Base-by-base conservation (phyloP, 306 rosid species). In the Prunus armeniaca region DNA sequence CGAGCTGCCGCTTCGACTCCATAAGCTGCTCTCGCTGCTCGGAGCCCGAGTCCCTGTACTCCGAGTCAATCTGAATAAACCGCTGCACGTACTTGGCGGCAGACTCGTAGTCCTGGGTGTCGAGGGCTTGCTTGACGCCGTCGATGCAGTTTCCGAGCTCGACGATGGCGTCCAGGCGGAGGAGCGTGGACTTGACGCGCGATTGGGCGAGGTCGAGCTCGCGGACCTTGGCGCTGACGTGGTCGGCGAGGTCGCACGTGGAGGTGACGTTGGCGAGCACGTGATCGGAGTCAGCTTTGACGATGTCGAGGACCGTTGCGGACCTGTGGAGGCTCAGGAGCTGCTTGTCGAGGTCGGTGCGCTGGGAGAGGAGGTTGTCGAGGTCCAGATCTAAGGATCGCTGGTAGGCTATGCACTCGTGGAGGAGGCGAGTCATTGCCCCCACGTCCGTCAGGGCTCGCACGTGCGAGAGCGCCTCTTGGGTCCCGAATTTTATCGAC, bases 151-250 rank as follows among this genome's bases (percentile, higher is more conserved):
- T 89, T 24, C 86, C 90, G 25, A 93, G 82, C 74, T 92, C 92
- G 0, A 90, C 96, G 45, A 95, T 88, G 67, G 98, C 95, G 65
- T 95, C 97, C 51, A 95, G 86, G 46, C 96, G 93, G 63, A 81
- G 91, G 32, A 95, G 89, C 27, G 97, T 90, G 79, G 91, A 79
- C 5, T 84, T 80, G 61, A 95, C 98, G 25, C 93, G 93, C 22
- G 98, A 95, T 74, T 95, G 96, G 0, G 97, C 97, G 15, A 95
- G 80, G 82, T 94, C 98, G 71, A 94, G 97, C 74, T 94, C 96
- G 4, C 98, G 91, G 47, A 94, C 97, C 81, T 94, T 94, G 73
- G 87, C 79, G 64, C 84, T 78, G 71, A 88, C 89, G 72, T 63
- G 84, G 67, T 88, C 89, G 6, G 91, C 91, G 52, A 88, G 89